Percentiles rank a stretch among this genome's conserved stretches.
Conservation (phyloP, 1,139 yeast species). For the Saccharomyces hybrid region DNA sequence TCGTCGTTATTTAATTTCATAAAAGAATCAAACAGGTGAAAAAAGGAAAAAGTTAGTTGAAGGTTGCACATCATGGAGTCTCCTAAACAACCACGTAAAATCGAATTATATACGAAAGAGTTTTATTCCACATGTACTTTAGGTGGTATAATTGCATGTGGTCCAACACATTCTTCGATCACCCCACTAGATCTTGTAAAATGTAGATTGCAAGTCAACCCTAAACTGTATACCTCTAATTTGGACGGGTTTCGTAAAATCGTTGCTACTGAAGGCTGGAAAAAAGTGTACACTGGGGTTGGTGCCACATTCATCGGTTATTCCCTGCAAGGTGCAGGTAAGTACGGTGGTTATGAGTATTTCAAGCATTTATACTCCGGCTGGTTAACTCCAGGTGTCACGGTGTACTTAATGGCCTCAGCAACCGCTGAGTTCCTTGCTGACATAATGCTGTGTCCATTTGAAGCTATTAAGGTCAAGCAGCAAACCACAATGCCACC, state of each 20-base stretch:
- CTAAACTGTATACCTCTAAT: slow-evolving; percentile 63
- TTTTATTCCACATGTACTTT: slow-evolving; percentile 78
- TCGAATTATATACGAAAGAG: slow-evolving; percentile 50
- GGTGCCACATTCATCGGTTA: slow-evolving; percentile 91
- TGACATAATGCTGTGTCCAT: slow-evolving; percentile 81
- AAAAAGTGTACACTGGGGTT: slow-evolving; percentile 73
- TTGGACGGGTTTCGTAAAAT: slow-evolving; percentile 72
- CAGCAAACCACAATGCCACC: slow-evolving; percentile 88
- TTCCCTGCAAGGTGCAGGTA: slow-evolving; percentile 94
- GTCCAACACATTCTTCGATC: slow-evolving; percentile 91
- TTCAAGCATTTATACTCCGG: slow-evolving; percentile 74
- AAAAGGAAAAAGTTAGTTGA: background rate
- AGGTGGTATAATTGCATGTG: slow-evolving; percentile 88
- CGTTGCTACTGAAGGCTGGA: slow-evolving; percentile 59
- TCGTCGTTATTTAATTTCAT: background rate
- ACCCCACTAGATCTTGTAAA: slow-evolving; percentile 91
- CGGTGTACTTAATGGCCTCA: slow-evolving; percentile 70
- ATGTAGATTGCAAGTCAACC: slow-evolving; percentile 82
- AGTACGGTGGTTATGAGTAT: slow-evolving; percentile 86
- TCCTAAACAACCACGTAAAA: slow-evolving; percentile 6
- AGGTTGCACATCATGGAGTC: background rate
- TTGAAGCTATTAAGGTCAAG: slow-evolving; percentile 86
- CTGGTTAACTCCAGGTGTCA: slow-evolving; percentile 52
- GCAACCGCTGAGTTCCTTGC: slow-evolving; percentile 92
- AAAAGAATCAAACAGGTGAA: background rate